Evolutionary conservation across 2,329 filamentous ascomycete genomes (phyloP).

Genomic region (Paracoccidioides brasiliensis): DNA sequence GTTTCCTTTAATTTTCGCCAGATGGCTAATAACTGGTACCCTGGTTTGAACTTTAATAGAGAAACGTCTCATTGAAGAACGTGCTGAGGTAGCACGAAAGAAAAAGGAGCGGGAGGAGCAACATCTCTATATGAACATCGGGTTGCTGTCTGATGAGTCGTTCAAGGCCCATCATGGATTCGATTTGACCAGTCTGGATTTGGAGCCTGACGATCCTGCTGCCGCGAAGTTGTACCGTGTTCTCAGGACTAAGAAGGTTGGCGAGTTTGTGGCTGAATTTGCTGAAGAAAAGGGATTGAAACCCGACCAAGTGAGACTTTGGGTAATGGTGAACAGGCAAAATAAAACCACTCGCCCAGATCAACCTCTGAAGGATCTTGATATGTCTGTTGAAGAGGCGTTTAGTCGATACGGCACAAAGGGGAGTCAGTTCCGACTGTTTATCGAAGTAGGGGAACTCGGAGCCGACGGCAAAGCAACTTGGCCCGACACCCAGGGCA

Average conservation of each 20-base stretch:
- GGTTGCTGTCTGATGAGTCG: constrained; percentile 67
- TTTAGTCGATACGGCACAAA: constrained; percentile 55
- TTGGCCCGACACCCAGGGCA: constrained; percentile 43
- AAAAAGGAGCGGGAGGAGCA: constrained; percentile 87
- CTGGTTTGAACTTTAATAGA: constrained; percentile 33
- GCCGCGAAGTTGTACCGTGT: constrained; percentile 61
- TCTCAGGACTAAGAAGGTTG: constrained; percentile 60
- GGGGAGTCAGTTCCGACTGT: constrained; percentile 58
- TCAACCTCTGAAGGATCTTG: constrained; percentile 63
- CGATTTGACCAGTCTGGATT: constrained; percentile 62
- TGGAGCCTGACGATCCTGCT: constrained; percentile 48
- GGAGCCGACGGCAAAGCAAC: constrained; percentile 56
- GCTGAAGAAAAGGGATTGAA: constrained; percentile 58
- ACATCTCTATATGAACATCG: constrained; percentile 78
- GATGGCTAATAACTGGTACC: constrained; percentile 13
- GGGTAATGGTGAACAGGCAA: constrained; percentile 97
- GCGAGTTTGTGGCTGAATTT: constrained; percentile 59
- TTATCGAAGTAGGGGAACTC: constrained; percentile 66
- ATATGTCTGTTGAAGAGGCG: constrained; percentile 66
- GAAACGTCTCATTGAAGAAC: constrained; percentile 68
- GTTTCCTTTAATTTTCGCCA: neutral
- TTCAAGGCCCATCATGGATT: constrained; percentile 74
- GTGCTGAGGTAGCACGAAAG: constrained; percentile 57
- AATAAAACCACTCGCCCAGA: constrained; percentile 94
- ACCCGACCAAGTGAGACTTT: constrained; percentile 61